Conservation (phyloP, 2,329 filamentous ascomycete genomes). For the Penicillium italicum region DNA sequence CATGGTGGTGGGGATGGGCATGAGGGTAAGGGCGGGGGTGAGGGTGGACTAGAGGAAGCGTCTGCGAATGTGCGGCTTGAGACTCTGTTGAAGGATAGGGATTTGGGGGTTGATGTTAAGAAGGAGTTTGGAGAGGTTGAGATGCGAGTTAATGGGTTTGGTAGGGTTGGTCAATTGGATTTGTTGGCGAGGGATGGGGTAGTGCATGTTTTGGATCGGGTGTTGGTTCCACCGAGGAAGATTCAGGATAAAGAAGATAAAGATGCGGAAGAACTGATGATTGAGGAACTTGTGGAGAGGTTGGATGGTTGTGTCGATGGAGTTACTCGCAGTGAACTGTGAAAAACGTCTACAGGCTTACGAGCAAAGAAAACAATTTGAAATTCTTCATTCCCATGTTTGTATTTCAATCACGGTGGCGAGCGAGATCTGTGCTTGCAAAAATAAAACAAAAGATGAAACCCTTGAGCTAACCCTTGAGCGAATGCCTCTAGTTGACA, state of each 20-base stretch:
- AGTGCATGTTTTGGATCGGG: constrained; percentile 68
- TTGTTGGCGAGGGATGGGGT: constrained; percentile 74
- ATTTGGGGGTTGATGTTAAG: constrained; percentile 67
- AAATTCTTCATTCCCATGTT: constrained; percentile 22
- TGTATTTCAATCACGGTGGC: constrained; percentile 17
- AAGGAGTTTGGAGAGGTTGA: constrained; percentile 64
- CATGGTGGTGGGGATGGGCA: not conserved
- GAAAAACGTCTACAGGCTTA: constrained; percentile 1
- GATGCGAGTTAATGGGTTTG: constrained; percentile 73
- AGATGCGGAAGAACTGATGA: constrained; percentile 12
- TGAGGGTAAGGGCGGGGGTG: constrained; percentile 36
- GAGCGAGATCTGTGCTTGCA: constrained; percentile 6
- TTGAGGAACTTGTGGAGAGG: constrained; percentile 21
- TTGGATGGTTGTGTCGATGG: constrained; percentile 16
- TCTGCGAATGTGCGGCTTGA: constrained; percentile 45
- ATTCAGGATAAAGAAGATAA: constrained; percentile 4
- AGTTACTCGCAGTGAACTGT: constrained; percentile 6
- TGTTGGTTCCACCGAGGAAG: constrained; percentile 72
- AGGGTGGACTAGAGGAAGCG: not conserved
- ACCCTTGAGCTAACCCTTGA: not conserved
- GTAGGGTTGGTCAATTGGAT: constrained; percentile 64
- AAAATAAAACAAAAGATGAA: not conserved
- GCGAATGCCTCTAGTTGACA: not conserved
- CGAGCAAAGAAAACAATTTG: constrained; percentile 10
- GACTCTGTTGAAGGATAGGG: constrained; percentile 55